Base-by-base conservation (phyloP, 1,284 basidiomycete genomes). In the Cutaneotrichosporon sp. region DNA sequence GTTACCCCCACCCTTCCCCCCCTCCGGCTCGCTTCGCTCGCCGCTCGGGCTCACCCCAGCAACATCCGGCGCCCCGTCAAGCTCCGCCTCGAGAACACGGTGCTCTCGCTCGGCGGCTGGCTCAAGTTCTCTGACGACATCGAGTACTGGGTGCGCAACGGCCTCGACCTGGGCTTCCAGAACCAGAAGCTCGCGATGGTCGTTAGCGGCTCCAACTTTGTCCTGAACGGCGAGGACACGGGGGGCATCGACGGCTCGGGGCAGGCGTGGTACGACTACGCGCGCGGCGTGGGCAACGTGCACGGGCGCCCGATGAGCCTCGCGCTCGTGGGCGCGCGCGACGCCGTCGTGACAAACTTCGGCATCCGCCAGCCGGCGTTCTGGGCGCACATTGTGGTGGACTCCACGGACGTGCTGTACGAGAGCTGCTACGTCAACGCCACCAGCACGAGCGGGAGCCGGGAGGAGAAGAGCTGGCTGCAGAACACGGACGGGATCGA, bases 231-330 rank as follows among this genome's bases (percentile, higher is more conserved):
- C 5, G 84, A 87, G 73, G 81, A 82, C 67, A 82, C 77, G 2
- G 87, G 86, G 25, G 86, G 86, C 1, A 86, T 88, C 62, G 80
- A 84, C 69, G 87, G 87, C n/a, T 87, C 87, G 67, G 86, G 86
- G 24, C 76, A 84, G 77, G 74, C 72, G 16, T 85, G 84, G 83
- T 86, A 84, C 81, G 72, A 81, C 20, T 83, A 79, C 70, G 83
- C 80, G 64, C 79, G 79, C 50, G 82, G 79, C 54, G 75, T 76
- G 43, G 69, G 70, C 14, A 73, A 80, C 81, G 29, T 34, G 42
- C 50, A 46, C 34, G 56, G 56, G 6, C 83, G 87, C 18, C 87
- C 87, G 1, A 85, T 89, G 65, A 80, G 85, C 4, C 75, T 89
- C 49, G 86, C 86, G 0, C 69, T 89, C 31, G 83, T 77, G 60